Evolutionary conservation across 2,329 filamentous ascomycete species (phyloP), one percentile per base, ranked within the genome.

Genomic region (Colletotrichum melonis): DNA sequence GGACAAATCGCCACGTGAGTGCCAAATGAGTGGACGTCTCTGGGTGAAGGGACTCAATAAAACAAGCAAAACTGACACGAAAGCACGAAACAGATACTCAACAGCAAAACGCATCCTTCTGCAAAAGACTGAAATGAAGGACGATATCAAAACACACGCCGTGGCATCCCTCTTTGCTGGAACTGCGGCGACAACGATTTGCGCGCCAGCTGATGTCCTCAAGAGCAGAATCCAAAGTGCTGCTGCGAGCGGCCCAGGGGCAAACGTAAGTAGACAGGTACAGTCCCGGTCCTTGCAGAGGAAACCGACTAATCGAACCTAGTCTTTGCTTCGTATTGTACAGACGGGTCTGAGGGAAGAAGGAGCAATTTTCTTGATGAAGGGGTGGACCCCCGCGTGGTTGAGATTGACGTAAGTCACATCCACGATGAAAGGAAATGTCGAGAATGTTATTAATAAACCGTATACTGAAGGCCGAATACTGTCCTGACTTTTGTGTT

Each of bases 401-500:
- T 62, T 86, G 11, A 77, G 84, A 73, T 75, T 86, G 2, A 84
- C 84, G 83, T 85, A 65, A 66, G 71, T 49, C 42, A n/a, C 42
- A 22, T 65, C 19, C 22, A 56, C 14, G 16, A 38, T 22, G 32
- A 57, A 58, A 42, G 68, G 72, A 82, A 79, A 26, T 4, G 5
- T 16, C 9, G 12, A 52, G n/a, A 12, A 14, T 12, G 55, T 56
- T 54, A 30, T 62, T 67, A 55, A 70, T 19, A 57, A 74, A 74
- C 78, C 59, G 79, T 74, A 7, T 24, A 19, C 14, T 35, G 2
- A 52, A 85, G 84, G 42, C 84, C 85, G 0, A 83, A 86, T 58
- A 86, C 84, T 1, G 80, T 86, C n/a, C 77, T 86, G 67, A 86
- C 83, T 0, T 86, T 86, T 75, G 81, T 86, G 0, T 85, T 86